Conservation (phyloP, 2,329 filamentous ascomycete species). For the Ampelomyces quisqualis region DNA sequence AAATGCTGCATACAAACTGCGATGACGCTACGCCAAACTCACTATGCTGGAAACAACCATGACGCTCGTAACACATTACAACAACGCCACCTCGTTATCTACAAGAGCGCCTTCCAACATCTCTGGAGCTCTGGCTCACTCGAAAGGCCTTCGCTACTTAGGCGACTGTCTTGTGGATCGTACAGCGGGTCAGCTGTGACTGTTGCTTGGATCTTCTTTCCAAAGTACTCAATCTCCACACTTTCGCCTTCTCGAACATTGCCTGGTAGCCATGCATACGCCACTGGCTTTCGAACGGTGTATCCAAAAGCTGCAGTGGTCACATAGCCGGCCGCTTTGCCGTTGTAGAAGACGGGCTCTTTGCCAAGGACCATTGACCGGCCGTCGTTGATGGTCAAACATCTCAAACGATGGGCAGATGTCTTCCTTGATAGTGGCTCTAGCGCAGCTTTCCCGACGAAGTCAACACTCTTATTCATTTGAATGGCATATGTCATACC, state of each 20-base stretch:
- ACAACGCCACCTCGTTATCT: not conserved
- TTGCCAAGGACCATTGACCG: constrained; percentile 61
- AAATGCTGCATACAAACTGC: not conserved
- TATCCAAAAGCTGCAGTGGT: constrained; percentile 64
- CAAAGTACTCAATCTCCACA: constrained; percentile 65
- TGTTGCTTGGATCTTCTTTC: constrained; percentile 55
- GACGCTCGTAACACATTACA: constrained; percentile 13
- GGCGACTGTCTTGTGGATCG: constrained; percentile 45
- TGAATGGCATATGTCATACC: constrained; percentile 57
- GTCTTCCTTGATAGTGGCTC: constrained; percentile 45
- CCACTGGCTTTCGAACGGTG: constrained; percentile 59
- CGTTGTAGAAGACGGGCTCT: constrained; percentile 59
- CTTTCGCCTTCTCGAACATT: constrained; percentile 49
- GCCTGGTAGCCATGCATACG: constrained; percentile 59
- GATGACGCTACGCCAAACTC: constrained; percentile 8
- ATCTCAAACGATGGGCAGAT: constrained; percentile 46
- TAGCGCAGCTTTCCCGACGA: constrained; percentile 56
- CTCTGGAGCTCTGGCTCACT: constrained; percentile 23
- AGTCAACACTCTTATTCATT: constrained; percentile 49
- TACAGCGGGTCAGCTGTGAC: constrained; percentile 55
- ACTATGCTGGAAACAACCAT: constrained; percentile 14
- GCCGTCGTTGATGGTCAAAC: constrained; percentile 58
- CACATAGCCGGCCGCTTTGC: constrained; percentile 56
- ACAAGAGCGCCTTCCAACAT: constrained; percentile 26
- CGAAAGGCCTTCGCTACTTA: constrained; percentile 30